Conservation (phyloP, 2,329 filamentous ascomycete genomes). For the Aspergillus costaricaensis region DNA sequence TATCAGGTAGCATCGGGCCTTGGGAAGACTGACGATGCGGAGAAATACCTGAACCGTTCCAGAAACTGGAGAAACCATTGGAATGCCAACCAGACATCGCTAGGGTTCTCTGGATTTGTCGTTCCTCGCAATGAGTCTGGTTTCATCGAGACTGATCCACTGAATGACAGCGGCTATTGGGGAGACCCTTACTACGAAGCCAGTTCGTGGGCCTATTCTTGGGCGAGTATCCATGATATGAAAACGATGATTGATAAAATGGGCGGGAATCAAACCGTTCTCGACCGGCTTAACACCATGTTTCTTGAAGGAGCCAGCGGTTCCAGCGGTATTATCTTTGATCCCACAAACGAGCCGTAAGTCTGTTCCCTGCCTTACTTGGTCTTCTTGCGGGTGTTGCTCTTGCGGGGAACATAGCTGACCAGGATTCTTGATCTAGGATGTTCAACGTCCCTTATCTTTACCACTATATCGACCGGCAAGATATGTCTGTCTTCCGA, state of each 20-base stretch:
- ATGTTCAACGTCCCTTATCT: constrained; percentile 67
- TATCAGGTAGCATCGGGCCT: constrained; percentile 65
- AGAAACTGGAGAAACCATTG: constrained; percentile 73
- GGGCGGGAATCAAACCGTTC: constrained; percentile 51
- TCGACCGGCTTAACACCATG: constrained; percentile 58
- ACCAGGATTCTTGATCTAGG: constrained; percentile 13
- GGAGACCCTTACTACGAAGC: constrained; percentile 62
- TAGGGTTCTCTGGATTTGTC: constrained; percentile 67
- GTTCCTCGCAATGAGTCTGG: constrained; percentile 59
- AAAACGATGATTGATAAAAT: constrained; percentile 54
- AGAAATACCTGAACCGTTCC: constrained; percentile 63
- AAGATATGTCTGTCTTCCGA: constrained; percentile 61
- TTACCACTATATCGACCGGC: constrained; percentile 67
- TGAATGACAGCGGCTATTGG: constrained; percentile 66
- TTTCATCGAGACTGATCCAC: constrained; percentile 52
- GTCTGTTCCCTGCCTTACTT: constrained; percentile 7
- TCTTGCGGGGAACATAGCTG: neutral
- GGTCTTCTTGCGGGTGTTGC: neutral
- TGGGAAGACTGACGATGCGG: constrained; percentile 52
- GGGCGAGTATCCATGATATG: constrained; percentile 70
- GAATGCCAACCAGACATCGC: constrained; percentile 59
- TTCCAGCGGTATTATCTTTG: constrained; percentile 59
- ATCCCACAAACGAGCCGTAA: constrained; percentile 67
- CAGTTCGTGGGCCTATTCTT: constrained; percentile 66
- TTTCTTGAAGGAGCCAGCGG: constrained; percentile 47